Evolutionary conservation across 2,329 filamentous ascomycete genomes (phyloP).

Genomic region (Microcera coccophila): DNA sequence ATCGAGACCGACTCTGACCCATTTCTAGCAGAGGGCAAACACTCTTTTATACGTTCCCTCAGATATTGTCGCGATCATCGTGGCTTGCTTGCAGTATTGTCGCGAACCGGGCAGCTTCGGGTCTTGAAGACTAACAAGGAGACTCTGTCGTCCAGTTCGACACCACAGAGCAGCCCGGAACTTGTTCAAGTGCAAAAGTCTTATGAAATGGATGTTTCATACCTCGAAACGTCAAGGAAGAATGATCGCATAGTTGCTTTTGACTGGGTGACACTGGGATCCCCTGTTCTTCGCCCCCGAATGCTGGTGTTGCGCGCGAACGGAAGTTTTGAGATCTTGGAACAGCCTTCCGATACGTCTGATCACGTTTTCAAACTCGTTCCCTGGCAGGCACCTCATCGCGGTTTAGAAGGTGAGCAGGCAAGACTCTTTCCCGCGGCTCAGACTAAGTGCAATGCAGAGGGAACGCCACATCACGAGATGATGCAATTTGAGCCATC

Average conservation of each 20-base stretch:
- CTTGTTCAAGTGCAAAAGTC: slow-evolving; percentile 57
- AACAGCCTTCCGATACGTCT: slow-evolving; percentile 56
- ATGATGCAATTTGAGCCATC: slow-evolving; percentile 57
- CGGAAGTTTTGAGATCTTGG: slow-evolving; percentile 58
- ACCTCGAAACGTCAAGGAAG: slow-evolving; percentile 48
- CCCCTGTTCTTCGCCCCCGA: slow-evolving; percentile 53
- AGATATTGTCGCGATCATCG: slow-evolving; percentile 61
- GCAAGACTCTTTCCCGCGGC: neutral
- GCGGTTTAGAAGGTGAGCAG: slow-evolving; percentile 50
- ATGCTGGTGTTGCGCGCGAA: slow-evolving; percentile 57
- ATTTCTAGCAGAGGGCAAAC: slow-evolving; percentile 50
- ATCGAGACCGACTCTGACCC: slow-evolving; percentile 53
- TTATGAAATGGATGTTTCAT: slow-evolving; percentile 59
- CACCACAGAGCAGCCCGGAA: slow-evolving; percentile 50
- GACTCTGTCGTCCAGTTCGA: slow-evolving; percentile 35
- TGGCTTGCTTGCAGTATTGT: slow-evolving; percentile 59
- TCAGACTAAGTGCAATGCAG: slow-evolving; percentile 31
- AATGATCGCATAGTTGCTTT: slow-evolving; percentile 63
- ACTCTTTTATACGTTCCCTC: slow-evolving; percentile 59
- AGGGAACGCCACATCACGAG: slow-evolving; percentile 49
- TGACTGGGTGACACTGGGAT: slow-evolving; percentile 61
- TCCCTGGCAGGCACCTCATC: slow-evolving; percentile 57
- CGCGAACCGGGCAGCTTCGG: slow-evolving; percentile 60
- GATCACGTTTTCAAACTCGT: slow-evolving; percentile 58
- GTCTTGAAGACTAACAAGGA: slow-evolving; percentile 58